These are phyloP conservation scores for Didymella arachidicola DNA, from an alignment of 2,329 filamentous ascomycete species.

Conservation along the genomic window DNA sequence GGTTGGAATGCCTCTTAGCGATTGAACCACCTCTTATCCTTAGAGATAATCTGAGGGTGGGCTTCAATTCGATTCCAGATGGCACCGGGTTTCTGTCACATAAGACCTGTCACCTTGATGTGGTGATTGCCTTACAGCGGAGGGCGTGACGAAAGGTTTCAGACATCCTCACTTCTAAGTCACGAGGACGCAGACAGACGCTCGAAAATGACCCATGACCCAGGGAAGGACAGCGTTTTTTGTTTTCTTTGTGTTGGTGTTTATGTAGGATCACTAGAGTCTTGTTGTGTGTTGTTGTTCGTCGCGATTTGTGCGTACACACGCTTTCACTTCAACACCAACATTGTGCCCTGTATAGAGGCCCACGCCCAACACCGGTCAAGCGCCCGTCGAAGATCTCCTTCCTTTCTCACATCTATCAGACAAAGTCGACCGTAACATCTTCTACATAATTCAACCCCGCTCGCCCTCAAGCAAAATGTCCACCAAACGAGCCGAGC, in stretches of 20 bases:
- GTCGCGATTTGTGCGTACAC: not conserved
- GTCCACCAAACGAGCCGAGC: not conserved
- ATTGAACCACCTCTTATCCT: not conserved
- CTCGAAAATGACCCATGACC: not conserved
- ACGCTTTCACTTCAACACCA: not conserved
- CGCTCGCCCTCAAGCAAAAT: not conserved
- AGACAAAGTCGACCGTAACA: too few relatives aligned
- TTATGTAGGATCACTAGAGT: not conserved
- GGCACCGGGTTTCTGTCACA: too few relatives aligned
- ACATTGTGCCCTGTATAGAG: not conserved
- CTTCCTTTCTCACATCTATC: not conserved
- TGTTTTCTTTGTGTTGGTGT: not conserved
- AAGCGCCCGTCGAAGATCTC: not conserved
- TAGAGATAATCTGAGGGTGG: not conserved
- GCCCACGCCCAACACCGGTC: not conserved
- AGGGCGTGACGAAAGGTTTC: not conserved
- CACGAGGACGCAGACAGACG: not conserved
- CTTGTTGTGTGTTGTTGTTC: not conserved
- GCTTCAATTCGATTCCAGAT: not conserved
- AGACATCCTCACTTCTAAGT: not conserved
- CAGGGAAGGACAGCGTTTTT: not conserved
- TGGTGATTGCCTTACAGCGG: too few relatives aligned
- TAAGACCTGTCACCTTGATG: too few relatives aligned
- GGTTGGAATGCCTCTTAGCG: not conserved
- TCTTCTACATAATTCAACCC: too few relatives aligned